These are phyloP conservation scores for Cytospora piceicola DNA, from an alignment of 2,329 filamentous ascomycete genomes.

Conservation along the genomic window DNA sequence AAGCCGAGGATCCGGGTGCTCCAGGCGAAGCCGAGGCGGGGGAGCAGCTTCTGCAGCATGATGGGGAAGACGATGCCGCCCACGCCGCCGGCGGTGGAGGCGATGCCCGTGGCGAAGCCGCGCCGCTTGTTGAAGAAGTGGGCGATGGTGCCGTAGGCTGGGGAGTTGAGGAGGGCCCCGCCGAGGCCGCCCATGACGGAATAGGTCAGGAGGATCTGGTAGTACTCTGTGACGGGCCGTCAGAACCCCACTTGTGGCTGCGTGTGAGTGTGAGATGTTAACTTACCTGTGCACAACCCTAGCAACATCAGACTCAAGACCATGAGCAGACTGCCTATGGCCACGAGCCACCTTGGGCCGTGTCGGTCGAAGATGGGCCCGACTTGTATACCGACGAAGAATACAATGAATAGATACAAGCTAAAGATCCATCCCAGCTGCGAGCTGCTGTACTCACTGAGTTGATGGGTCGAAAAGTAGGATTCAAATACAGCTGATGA, in stretches of 20 bases:
- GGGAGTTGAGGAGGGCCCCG: slow-evolving; percentile 77
- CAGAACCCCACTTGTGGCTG: neutral
- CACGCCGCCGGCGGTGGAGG: slow-evolving; percentile 71
- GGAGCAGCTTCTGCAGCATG: slow-evolving; percentile 50
- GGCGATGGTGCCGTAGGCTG: slow-evolving; percentile 72
- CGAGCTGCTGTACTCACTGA: slow-evolving; percentile 67
- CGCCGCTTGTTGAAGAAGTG: slow-evolving; percentile 79
- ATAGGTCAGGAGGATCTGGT: slow-evolving; percentile 80
- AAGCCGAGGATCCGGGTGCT: slow-evolving; percentile 54
- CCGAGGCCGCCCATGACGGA: slow-evolving; percentile 74
- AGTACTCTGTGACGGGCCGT: slow-evolving; percentile 56
- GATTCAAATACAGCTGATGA: slow-evolving; percentile 77
- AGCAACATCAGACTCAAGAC: slow-evolving; percentile 67
- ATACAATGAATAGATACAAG: slow-evolving; percentile 78
- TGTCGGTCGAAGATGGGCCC: slow-evolving; percentile 80
- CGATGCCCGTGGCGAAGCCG: slow-evolving; percentile 79
- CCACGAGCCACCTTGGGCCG: slow-evolving; percentile 70
- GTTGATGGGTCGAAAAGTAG: slow-evolving; percentile 74
- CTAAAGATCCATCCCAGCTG: slow-evolving; percentile 87
- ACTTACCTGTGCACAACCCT: slow-evolving; percentile 64
- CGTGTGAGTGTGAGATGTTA: neutral
- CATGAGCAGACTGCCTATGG: slow-evolving; percentile 64
- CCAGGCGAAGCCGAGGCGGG: slow-evolving; percentile 53
- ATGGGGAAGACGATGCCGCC: slow-evolving; percentile 69
- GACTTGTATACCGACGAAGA: slow-evolving; percentile 81